Percentiles rank a stretch among this genome's conserved stretches.
Conservation (phyloP, 768 basidiomycete genomes). For the Cyclocybe aegerita region DNA sequence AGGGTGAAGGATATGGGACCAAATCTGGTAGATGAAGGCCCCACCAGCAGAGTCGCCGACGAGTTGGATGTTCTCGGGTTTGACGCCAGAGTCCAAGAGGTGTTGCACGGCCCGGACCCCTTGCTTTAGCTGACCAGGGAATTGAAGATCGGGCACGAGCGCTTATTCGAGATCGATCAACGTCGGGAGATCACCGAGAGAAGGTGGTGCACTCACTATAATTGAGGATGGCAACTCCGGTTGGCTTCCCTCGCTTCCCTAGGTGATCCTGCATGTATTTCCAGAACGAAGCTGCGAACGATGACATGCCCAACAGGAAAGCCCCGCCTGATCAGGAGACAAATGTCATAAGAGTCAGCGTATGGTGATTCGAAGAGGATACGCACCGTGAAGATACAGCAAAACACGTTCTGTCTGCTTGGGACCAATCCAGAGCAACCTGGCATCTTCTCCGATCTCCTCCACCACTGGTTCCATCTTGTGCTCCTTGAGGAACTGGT, state of each 20-base stretch:
- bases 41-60: constrained; percentile 42
- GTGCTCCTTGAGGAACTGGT: constrained; percentile 13
- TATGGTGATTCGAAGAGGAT: no score
- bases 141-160: constrained; percentile 29
- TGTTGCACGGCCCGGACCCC: constrained; percentile 27
- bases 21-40: constrained; percentile 32
- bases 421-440: constrained; percentile 15
- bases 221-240: constrained; percentile 17
- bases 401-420: constrained; percentile 13
- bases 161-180: constrained; percentile 10
- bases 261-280: constrained; percentile 19
- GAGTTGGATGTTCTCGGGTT: constrained; percentile 30
- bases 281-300: constrained; percentile 18
- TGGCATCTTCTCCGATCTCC: constrained; percentile 13
- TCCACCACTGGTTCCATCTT: constrained; percentile 19
- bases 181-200: no score
- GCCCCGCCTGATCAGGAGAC: constrained; percentile 12
- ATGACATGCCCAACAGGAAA: constrained; percentile 13
- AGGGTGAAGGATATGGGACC: constrained; percentile 39
- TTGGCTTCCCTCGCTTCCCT: constrained; percentile 8
- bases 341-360: background rate
- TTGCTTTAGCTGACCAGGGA: constrained; percentile 35
- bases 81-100: constrained; percentile 27
- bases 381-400: constrained; percentile 16
- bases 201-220: constrained; percentile 9